Evolutionary conservation across 1,284 basidiomycete genomes (phyloP), one percentile per base, ranked within the genome.

Genomic region (Bjerkandera adusta): DNA sequence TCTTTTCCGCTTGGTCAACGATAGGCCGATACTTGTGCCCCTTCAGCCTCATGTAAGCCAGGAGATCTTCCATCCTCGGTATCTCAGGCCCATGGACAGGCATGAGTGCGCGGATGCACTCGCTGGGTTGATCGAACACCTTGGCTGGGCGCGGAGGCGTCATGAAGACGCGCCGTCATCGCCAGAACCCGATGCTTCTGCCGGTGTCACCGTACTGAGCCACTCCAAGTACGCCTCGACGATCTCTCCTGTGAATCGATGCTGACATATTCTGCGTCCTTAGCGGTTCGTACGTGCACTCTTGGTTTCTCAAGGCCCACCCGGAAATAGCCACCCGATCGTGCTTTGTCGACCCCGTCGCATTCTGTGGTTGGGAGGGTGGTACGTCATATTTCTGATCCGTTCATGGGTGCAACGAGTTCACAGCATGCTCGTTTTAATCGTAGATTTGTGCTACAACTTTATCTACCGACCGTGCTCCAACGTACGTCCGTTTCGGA

Each of bases 321-420:
- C 85, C 91, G 1, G 68, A 78, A 33, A 72, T 95, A 56, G 68
- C 86, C 36, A 68, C 70, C 2, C 78, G 91, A 2, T 92, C 83
- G 11, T 91, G 89, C 58, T 93, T 96, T 60, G 84, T 93, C 25
- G 93, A 97, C 60, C 92, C 93, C 5, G 86, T 89, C 25, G 82
- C 82, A 1, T 94, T 96, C 67, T 92, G 89, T 64, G 82, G 88
- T 5, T 94, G 92, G 91, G 90, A 93, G 73, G 90, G 90, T 45
- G 83, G 85, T 85, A 57, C 50, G 75, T 65, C 20, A 27, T 43
- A 24, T 25, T 30, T 36, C 32, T 5, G 42, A 26, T 12, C 21
- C 15, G 13, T 30, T 38, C 48, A 27, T 48, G 36, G 33, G 16
- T 27, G 50, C 8, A 35, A 24, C 16, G 18, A 26, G 26, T 25